Base-by-base conservation (phyloP, 1,284 basidiomycete species). In the Tilletia setariae region DNA sequence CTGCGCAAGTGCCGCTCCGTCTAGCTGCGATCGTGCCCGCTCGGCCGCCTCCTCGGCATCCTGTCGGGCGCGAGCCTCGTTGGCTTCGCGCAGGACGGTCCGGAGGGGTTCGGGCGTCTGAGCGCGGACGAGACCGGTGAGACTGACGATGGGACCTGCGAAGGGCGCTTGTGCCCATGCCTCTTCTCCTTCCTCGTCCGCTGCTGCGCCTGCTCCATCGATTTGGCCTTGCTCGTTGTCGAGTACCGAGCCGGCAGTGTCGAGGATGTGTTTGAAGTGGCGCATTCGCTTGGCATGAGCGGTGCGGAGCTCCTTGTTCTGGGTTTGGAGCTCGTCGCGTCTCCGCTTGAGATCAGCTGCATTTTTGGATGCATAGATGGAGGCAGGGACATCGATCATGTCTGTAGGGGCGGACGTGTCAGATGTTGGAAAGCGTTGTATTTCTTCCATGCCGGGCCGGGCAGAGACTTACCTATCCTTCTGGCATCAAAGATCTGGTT, bases 401-500 rank as follows among this genome's bases (percentile, higher is more conserved):
- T 80, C 78, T 61, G 23, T 21, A 16, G 23, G 8, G 3, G 16
- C 8, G 8, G 56, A 9, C 40, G 66, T 1, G 13, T 21, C 21
- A 23, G n/a, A n/a, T n/a, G n/a, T n/a, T n/a, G n/a, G n/a, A n/a
- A n/a, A n/a, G n/a, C n/a, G n/a, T n/a, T n/a, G n/a, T 16, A 16
- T 21, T 40, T 43, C 8, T 28, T 35, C 13, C 4, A 49, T 19
- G 13, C n/a, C 21, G 40, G 7, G 19, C 49, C 28, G 28, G 64
- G 42, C 6, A 49, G 64, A 53, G 19, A 46, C 70, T 19, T 63
- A 74, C 70, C 70, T 28, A 82, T 74, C 44, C 77, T 67, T 35
- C 76, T 67, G 9, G 79, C 74, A 46, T 80, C 80, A 53, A 82
- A 78, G 28, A 82, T 64, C 56, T 70, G 69, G n/a, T 73, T 74